Evolutionary conservation across 176 grass and related monocot species (phyloP).

Genomic region (Carex myosuroides): DNA sequence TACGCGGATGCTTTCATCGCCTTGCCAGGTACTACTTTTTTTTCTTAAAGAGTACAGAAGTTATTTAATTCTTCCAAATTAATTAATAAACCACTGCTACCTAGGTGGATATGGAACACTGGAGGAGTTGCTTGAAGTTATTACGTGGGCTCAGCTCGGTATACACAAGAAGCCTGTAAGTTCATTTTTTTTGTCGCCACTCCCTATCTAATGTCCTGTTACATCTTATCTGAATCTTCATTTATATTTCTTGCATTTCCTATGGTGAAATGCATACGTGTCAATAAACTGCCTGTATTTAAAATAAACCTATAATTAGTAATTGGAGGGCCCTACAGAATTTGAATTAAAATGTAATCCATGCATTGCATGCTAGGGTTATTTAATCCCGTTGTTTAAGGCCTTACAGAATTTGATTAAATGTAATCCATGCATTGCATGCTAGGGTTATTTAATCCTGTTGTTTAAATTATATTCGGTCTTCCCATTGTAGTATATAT

Average conservation of each 20-base stretch:
- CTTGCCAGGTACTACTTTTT: conserved; percentile 54
- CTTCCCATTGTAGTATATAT: conserved; percentile 24
- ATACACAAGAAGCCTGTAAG: conserved; percentile 95
- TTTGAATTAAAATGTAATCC: conserved; percentile 24
- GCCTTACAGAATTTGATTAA: conserved; percentile 17
- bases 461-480: conserved; percentile 24
- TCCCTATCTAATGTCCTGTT: neutral
- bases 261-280: neutral
- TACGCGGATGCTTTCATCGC: conserved; percentile 93
- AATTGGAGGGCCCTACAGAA: neutral
- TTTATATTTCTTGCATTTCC: neutral
- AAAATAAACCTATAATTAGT: neutral
- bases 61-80: neutral
- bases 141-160: conserved; percentile 89
- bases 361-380: conserved; percentile 36
- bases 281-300: neutral
- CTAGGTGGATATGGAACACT: conserved; percentile 88
- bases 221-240: neutral
- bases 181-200: neutral
- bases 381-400: conserved; percentile 31
- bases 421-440: conserved; percentile 29
- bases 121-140: conserved; percentile 82
- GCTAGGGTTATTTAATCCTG: conserved; percentile 36
- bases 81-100: neutral
- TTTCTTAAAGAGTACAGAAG: neutral